phyloP scores from a whole-genome alignment of 2,329 filamentous ascomycete species.

The Cladosporium austrohemisphaericum region DNA sequence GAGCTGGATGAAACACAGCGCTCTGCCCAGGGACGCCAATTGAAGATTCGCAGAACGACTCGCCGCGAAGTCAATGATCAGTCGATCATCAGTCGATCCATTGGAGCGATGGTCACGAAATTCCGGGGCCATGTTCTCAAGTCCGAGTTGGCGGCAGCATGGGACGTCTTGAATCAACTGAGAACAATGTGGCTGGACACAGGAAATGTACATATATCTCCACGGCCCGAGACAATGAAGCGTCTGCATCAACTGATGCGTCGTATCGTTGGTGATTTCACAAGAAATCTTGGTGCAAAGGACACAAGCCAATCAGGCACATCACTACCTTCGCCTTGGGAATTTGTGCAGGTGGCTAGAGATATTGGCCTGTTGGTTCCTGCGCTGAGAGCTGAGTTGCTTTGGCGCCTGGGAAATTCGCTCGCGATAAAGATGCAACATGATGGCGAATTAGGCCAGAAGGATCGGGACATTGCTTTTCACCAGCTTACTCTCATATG shows the following conservation, averaged over 20 bases:
- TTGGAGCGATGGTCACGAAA: no score
- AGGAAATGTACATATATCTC: no score
- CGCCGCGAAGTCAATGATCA: neutral
- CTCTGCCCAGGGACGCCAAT: neutral
- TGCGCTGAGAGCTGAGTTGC: neutral
- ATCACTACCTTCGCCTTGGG: conserved; percentile 2
- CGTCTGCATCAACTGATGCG: conserved; percentile 7
- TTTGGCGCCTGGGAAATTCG: conserved; percentile 9
- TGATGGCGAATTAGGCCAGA: neutral
- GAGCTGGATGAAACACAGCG: neutral
- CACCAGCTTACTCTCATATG: neutral
- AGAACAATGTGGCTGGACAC: no score
- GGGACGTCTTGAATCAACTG: neutral
- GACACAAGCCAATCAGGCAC: no score
- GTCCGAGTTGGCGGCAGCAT: neutral
- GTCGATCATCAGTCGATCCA: neutral
- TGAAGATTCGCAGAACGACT: neutral
- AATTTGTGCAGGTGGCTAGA: neutral
- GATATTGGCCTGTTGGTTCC: neutral
- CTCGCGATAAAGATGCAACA: neutral
- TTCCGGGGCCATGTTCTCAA: neutral
- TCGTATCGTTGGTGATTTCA: neutral
- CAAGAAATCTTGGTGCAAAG: neutral
- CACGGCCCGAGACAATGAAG: no score
- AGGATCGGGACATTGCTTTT: neutral